These are phyloP conservation scores for Aspergillus brunneoviolaceus DNA, from an alignment of 2,329 filamentous ascomycete species.

Conservation along the genomic window DNA sequence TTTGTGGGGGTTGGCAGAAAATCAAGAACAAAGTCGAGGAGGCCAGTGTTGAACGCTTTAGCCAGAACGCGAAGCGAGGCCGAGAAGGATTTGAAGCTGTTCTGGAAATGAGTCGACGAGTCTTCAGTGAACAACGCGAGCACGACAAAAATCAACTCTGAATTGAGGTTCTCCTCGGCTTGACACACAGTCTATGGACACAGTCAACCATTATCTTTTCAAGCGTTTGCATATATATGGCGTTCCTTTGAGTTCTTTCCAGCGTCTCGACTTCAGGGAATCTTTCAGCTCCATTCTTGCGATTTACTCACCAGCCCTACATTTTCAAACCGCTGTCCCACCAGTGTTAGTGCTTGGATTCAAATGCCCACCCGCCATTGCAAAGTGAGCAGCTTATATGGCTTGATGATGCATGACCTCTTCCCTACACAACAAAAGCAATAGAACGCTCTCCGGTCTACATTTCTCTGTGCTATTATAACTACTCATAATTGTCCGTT, in stretches of 20 bases:
- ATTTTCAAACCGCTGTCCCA: not conserved
- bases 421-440: not conserved
- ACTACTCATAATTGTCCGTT: too few species aligned
- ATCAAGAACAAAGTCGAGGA: constrained; percentile 97
- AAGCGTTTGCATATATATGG: constrained; percentile 8
- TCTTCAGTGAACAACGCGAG: constrained; percentile 86
- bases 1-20: constrained; percentile 95
- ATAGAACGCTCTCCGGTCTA: not conserved
- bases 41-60: constrained; percentile 80
- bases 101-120: constrained; percentile 85
- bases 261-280: not conserved
- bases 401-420: not conserved
- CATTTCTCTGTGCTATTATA: not conserved
- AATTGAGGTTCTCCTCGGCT: not conserved
- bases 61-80: constrained; percentile 86
- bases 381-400: not conserved
- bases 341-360: not conserved
- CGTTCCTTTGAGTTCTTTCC: not conserved
- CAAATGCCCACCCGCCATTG: not conserved
- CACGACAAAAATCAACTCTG: constrained; percentile 47
- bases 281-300: not conserved
- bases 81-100: constrained; percentile 94
- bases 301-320: not conserved
- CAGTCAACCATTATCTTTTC: not conserved
- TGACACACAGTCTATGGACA: not conserved